Base-by-base conservation (phyloP, 2,329 filamentous ascomycete species). In the Pseudocercospora fuligena region DNA sequence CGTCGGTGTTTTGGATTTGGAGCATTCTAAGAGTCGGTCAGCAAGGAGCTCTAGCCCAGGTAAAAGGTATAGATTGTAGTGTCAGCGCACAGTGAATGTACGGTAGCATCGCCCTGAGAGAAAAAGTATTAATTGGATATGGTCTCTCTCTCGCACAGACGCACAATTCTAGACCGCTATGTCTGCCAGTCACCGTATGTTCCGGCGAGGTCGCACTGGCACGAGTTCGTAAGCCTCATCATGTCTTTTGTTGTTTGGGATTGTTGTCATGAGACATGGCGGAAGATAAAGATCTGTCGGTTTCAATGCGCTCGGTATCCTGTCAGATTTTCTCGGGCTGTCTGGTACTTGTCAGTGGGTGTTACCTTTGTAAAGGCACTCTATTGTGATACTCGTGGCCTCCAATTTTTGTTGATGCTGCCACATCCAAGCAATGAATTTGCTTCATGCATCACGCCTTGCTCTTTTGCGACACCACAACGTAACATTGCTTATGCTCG, bases 401-500 rank as follows among this genome's bases (percentile, higher is more conserved):
- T 21, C 23, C 19, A 49, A 11, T 31, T 12, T 14, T n/a, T 25
- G 51, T 31, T 25, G 23, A 31, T 19, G 51, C 51, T 31, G 51
- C 23, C 51, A 27, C 16, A 56, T 14, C 11, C 11, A 16, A 56
- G 47, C 23, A 21, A 51, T 27, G 40, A 36, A 62, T 46, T 62
- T 51, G 63, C 60, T 51, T 61, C 63, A 56, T 64, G 60, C 61
- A 63, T 47, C 60, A 60, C 60, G 60, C 65, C 59, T 65, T 65
- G 63, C 66, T 67, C 63, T 61, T 70, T 33, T 66, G 70, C 66
- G 56, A 63, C 51, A 67, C 65, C 63, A 51, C 51, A 49, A 63
- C 59, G 67, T 65, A 63, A 68, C 64, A 66, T 67, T 23, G 46
- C 51, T 64, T 40, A 65, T 68, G 69, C 61, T 60, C 65, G 65